phyloP scores from a whole-genome alignment of 2,329 filamentous ascomycete genomes.

The Drechslerella coelobrocha region DNA sequence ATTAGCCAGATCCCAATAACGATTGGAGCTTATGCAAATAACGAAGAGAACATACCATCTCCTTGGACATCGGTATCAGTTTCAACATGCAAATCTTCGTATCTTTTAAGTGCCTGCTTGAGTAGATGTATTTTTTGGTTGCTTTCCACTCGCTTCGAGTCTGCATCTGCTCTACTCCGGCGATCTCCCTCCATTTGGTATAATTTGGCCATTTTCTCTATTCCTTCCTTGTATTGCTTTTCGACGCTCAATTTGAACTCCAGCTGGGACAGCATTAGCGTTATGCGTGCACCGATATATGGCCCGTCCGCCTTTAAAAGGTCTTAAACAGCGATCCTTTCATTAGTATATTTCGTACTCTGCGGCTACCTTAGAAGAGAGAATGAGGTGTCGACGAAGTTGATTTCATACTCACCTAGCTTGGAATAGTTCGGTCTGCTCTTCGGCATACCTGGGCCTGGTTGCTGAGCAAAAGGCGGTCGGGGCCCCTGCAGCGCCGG shows the following conservation, averaged over 20 bases:
- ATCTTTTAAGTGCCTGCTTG: conserved; percentile 94
- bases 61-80: conserved; percentile 76
- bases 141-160: conserved; percentile 87
- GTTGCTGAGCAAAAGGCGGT: conserved; percentile 73
- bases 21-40: conserved; percentile 1
- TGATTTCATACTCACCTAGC: conserved; percentile 71
- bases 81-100: conserved; percentile 95
- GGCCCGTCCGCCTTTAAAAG: conserved; percentile 98
- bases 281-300: conserved; percentile 93
- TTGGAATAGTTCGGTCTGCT: conserved; percentile 91
- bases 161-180: conserved; percentile 92
- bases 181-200: conserved; percentile 97
- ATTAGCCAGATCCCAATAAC: conserved; percentile 16
- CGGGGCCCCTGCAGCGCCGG: conserved; percentile 74
- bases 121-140: conserved; percentile 96
- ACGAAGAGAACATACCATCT: conserved; percentile 70
- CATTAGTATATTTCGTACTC: conserved; percentile 52
- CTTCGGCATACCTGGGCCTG: conserved; percentile 73
- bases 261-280: conserved; percentile 97
- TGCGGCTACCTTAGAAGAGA: conserved; percentile 9
- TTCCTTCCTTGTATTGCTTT: conserved; percentile 97
- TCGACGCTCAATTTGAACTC: conserved; percentile 99
- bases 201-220: conserved; percentile 98
- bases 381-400: background rate
- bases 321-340: conserved; percentile 65